Evolutionary conservation across 1,284 basidiomycete species (phyloP).

Genomic region (Inonotus obliquus): DNA sequence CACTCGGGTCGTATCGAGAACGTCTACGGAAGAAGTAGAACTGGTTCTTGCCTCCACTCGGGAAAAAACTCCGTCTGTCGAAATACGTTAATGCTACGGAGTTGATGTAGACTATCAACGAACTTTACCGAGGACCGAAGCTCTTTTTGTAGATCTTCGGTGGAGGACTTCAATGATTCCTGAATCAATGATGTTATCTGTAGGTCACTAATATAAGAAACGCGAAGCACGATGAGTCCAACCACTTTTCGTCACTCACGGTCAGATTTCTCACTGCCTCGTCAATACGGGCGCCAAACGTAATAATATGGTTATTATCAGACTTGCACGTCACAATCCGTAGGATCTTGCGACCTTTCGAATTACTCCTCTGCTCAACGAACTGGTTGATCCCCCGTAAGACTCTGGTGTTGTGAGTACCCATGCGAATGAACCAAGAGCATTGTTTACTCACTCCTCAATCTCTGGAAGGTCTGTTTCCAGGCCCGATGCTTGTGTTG

Average conservation of each 20-base stretch:
- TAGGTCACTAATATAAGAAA: neutral
- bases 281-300: neutral
- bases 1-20: no score
- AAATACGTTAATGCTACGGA: neutral
- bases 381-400: neutral
- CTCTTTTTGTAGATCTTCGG: neutral
- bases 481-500: neutral
- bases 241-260: neutral
- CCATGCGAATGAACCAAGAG: neutral
- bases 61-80: neutral
- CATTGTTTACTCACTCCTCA: neutral
- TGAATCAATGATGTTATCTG: neutral
- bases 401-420: neutral
- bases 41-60: no score
- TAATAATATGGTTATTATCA: neutral
- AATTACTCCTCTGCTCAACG: neutral
- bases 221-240: neutral
- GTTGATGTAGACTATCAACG: neutral
- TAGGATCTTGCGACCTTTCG: neutral
- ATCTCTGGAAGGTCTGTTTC: neutral
- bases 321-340: neutral
- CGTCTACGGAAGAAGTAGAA: no score
- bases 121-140: neutral
- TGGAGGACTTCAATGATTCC: neutral
- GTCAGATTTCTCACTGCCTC: constrained; percentile 1